These are phyloP conservation scores for Cryptomeria japonica DNA, from an alignment of 75 land plant genomes.

Conservation along the genomic window DNA sequence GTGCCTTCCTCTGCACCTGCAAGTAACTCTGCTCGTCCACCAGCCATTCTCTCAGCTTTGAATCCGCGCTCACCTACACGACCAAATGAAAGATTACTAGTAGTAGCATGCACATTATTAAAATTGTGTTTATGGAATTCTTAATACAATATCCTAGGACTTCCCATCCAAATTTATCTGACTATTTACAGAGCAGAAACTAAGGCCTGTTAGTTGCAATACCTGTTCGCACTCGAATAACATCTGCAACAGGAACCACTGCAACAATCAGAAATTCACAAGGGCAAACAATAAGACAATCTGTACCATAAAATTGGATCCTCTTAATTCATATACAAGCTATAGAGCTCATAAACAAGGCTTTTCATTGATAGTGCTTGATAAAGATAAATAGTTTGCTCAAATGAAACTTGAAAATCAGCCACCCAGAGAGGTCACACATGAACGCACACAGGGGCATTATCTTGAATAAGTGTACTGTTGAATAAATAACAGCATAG, in stretches of 20 bases:
- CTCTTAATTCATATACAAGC: too few relatives aligned
- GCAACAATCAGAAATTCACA: not conserved
- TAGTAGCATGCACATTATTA: not conserved
- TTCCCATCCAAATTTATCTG: not conserved
- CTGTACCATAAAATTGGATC: too few relatives aligned
- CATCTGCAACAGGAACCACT: constrained; percentile 11
- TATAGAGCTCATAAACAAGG: too few relatives aligned
- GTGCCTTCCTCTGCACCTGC: not conserved
- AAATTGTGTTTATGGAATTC: not conserved
- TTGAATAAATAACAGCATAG: too few relatives aligned
- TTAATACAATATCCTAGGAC: not conserved
- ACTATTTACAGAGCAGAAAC: not conserved
- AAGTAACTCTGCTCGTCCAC: constrained; percentile 3
- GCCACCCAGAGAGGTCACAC: too few relatives aligned
- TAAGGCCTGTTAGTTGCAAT: not conserved
- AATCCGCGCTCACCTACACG: not conserved
- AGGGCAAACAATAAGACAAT: too few relatives aligned
- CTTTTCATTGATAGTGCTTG: too few relatives aligned
- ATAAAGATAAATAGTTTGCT: too few relatives aligned
- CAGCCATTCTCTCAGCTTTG: constrained; percentile 6
- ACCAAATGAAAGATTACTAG: not conserved
- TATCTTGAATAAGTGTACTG: too few relatives aligned
- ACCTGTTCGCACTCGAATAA: constrained; percentile 3
- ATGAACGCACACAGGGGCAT: too few relatives aligned
- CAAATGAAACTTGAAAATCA: too few relatives aligned